Percentiles rank a stretch among this genome's conserved stretches.
Evolutionary conservation across 2,329 filamentous ascomycete species (phyloP).

Genomic region (Phialocephala subalpina): DNA sequence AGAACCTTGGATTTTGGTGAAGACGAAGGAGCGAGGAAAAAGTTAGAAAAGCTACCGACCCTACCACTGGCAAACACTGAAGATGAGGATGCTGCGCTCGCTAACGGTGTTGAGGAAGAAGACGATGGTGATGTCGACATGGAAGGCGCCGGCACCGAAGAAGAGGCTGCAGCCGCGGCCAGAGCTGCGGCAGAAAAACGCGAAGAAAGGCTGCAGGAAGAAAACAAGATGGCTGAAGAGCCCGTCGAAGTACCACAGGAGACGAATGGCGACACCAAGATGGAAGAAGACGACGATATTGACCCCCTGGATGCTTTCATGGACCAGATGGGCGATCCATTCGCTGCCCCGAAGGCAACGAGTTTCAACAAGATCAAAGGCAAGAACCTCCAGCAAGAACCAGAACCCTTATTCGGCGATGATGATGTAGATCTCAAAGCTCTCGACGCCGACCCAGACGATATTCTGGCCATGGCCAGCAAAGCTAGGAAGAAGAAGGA

Average conservation of each 20-base stretch:
- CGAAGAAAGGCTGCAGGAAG: conserved; percentile 67
- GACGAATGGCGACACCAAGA: conserved; percentile 44
- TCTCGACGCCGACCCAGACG: conserved; percentile 69
- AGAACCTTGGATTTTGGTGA: conserved; percentile 86
- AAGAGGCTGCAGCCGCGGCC: conserved; percentile 86
- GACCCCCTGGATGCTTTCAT: conserved; percentile 99
- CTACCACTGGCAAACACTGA: conserved; percentile 72
- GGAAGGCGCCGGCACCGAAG: conserved; percentile 82
- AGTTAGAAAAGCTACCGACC: conserved; percentile 88
- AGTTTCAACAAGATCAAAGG: conserved; percentile 41
- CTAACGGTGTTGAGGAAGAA: conserved; percentile 67
- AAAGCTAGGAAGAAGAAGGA: conserved; percentile 88
- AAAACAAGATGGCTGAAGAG: conserved; percentile 52
- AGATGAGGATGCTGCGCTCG: conserved; percentile 59
- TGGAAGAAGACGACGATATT: conserved; percentile 70
- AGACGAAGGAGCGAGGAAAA: conserved; percentile 85
- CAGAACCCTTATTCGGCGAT: conserved; percentile 88
- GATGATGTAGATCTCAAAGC: conserved; percentile 75
- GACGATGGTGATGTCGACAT: conserved; percentile 75
- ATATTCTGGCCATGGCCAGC: conserved; percentile 67
- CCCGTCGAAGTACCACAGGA: conserved; percentile 53
- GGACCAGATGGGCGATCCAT: conserved; percentile 65
- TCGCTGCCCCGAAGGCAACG: conserved; percentile 49
- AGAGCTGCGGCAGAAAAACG: conserved; percentile 87
- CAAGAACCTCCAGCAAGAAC: conserved; percentile 67